A percentile compares a stretch with the other conserved stretches of the same genome.
Conservation (phyloP, 2,329 filamentous ascomycete species). For the Talaromyces sp. region DNA sequence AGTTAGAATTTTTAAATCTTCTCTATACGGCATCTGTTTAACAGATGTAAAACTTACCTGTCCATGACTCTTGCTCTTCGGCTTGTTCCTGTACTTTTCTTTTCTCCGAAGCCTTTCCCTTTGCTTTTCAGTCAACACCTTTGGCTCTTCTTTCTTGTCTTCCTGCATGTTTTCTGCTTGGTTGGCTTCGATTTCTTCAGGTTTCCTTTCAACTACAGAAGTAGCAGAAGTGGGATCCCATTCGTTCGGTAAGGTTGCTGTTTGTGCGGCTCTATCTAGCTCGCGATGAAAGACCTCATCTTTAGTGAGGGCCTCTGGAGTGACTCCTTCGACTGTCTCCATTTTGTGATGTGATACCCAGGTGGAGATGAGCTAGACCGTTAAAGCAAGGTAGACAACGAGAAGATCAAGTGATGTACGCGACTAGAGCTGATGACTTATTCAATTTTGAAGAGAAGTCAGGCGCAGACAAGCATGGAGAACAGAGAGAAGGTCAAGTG, state of each 20-base stretch:
- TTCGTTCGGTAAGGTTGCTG: not conserved
- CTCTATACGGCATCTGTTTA: not conserved
- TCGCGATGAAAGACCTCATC: not conserved
- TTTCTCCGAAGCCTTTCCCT: conserved; percentile 11
- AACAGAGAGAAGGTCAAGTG: not conserved
- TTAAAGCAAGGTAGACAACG: not conserved
- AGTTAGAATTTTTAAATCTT: not conserved
- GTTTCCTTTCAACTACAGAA: not conserved
- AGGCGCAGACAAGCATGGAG: not conserved
- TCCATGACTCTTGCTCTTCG: conserved; percentile 17
- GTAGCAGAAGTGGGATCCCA: not conserved
- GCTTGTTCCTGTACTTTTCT: conserved; percentile 11
- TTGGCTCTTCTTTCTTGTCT: not conserved
- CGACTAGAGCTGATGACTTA: not conserved
- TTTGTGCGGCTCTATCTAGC: not conserved
- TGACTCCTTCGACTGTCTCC: not conserved
- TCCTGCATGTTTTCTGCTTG: not conserved
- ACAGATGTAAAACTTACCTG: conserved; percentile 7
- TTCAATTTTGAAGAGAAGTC: not conserved
- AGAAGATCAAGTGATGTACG: not conserved
- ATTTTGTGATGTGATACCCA: not conserved
- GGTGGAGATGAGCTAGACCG: not conserved
- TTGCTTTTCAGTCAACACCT: conserved; percentile 9
- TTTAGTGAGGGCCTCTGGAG: not conserved
- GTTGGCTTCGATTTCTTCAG: not conserved